A percentile compares a stretch with the other conserved stretches of the same genome.
Evolutionary conservation across 83 land plant species (phyloP).

Genomic region (Thuja plicata): DNA sequence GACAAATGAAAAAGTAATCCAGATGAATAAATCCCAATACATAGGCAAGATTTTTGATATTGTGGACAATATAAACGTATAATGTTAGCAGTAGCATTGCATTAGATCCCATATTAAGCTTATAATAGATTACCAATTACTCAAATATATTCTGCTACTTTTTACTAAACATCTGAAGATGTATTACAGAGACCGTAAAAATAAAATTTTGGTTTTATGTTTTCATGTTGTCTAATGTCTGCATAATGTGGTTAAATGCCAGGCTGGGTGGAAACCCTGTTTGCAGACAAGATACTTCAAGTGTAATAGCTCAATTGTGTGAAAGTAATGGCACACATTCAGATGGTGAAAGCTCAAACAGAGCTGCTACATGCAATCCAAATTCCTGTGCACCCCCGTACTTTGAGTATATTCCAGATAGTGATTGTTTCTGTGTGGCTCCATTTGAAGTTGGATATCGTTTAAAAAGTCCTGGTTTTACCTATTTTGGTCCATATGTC

Average conservation of each 20-base stretch:
- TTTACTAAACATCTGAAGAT: neutral
- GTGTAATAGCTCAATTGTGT: slow-evolving; percentile 27
- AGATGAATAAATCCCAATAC: too few relatives aligned
- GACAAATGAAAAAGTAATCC: too few relatives aligned
- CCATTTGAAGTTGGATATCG: slow-evolving; percentile 68
- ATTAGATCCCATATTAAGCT: neutral
- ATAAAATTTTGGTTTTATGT: neutral
- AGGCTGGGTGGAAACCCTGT: slow-evolving; percentile 76
- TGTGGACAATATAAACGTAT: too few relatives aligned
- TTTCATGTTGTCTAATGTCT: neutral
- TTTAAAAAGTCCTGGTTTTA: slow-evolving; percentile 75
- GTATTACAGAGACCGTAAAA: neutral
- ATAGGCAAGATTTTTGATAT: too few relatives aligned
- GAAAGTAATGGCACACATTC: slow-evolving; percentile 1
- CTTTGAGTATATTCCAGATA: slow-evolving; percentile 31
- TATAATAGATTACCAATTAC: neutral
- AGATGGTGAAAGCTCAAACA: neutral
- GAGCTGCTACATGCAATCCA: slow-evolving; percentile 14
- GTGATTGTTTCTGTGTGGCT: slow-evolving; percentile 54
- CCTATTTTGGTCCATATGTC: slow-evolving; percentile 41
- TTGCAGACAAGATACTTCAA: slow-evolving; percentile 25
- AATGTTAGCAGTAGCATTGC: neutral
- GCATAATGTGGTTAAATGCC: neutral
- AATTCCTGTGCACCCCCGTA: slow-evolving; percentile 32
- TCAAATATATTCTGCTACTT: neutral